Base-by-base conservation (phyloP, 768 basidiomycete species). In the Brasilioporus rufonigricans region DNA sequence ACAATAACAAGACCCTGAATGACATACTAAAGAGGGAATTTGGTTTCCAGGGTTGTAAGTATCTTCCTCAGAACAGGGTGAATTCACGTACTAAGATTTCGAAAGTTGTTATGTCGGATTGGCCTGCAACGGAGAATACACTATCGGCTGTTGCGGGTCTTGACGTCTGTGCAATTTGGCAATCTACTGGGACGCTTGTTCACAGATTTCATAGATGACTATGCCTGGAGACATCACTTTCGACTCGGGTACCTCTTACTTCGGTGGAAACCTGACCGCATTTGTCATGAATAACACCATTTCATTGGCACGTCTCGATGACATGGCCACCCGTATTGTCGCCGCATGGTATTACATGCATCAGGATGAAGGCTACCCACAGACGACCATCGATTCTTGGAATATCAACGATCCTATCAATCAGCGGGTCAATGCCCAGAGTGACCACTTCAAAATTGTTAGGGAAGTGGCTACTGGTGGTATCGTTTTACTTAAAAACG, bases 321-420 rank as follows among this genome's bases (percentile, higher is more conserved):
- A 91, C 65, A 79, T 89, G 78, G 88, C 87, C 1, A 80, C 80
- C 3, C 82, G 89, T 19, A 85, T 90, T 54, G 65, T 90, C 11
- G 85, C 87, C 18, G 78, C 79, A 8, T 90, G 83, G 79, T 85
- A 65, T 35, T 76, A 74, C 50, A 5, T 54, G 50, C 68, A 65
- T 50, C 76, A 71, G 52, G 76, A 72, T 33, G 18, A 61, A 48
- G 61, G 40, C 16, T 72, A 71, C 38, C 69, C 69, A 4, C 9
- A 61, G 1, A 23, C 56, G 14, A 69, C 69, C 10, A 27, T 71
- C 48, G 18, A 72, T 45, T 55, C 71, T 12, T 72, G 65, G 69
- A 38, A 68, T 19, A 10, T 56, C 1, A 45, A 69, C 18, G 65
- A 71, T 46, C 64, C 70, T 9, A 52, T 72, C 29, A 72, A 72